A percentile compares a stretch with the other conserved stretches of the same genome.
Conservation (phyloP, 345 rosid genomes). For the Gossypium herbaceum region DNA sequence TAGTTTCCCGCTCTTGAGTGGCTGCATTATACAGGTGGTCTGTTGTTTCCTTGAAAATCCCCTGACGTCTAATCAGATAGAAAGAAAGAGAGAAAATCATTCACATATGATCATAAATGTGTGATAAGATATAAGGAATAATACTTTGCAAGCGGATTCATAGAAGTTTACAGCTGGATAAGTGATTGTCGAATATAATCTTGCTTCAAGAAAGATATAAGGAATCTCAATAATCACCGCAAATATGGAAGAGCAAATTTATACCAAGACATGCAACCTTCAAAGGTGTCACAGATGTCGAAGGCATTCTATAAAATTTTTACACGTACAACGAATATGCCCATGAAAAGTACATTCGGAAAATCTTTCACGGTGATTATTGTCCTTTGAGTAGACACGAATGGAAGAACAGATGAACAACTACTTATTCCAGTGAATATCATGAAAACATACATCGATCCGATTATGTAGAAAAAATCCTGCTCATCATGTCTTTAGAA, state of each 20-base stretch:
- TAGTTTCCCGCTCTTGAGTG: too few species aligned
- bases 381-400: slow-evolving; percentile 37
- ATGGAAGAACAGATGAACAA: slow-evolving; percentile 41
- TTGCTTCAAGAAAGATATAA: slow-evolving; percentile 34
- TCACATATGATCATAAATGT: too few species aligned
- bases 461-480: slow-evolving; percentile 45
- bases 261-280: neutral
- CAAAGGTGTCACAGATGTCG: neutral
- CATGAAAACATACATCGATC: slow-evolving; percentile 38
- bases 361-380: slow-evolving; percentile 55
- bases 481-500: slow-evolving; percentile 43
- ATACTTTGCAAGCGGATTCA: slow-evolving; percentile 33
- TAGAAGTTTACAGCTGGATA: slow-evolving; percentile 36
- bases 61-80: too few species aligned
- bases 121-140: neutral
- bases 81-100: too few species aligned
- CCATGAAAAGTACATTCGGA: slow-evolving; percentile 59
- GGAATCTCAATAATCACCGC: slow-evolving; percentile 45
- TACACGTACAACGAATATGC: slow-evolving; percentile 48
- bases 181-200: slow-evolving; percentile 33
- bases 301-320: neutral
- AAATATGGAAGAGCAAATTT: neutral
- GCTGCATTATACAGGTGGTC: too few species aligned
- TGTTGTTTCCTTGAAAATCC: too few species aligned
- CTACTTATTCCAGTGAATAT: slow-evolving; percentile 36